A percentile compares a stretch with the other conserved stretches of the same genome.
Evolutionary conservation across 2,329 filamentous ascomycete species (phyloP).

Genomic region (Scytalidium sp.): DNA sequence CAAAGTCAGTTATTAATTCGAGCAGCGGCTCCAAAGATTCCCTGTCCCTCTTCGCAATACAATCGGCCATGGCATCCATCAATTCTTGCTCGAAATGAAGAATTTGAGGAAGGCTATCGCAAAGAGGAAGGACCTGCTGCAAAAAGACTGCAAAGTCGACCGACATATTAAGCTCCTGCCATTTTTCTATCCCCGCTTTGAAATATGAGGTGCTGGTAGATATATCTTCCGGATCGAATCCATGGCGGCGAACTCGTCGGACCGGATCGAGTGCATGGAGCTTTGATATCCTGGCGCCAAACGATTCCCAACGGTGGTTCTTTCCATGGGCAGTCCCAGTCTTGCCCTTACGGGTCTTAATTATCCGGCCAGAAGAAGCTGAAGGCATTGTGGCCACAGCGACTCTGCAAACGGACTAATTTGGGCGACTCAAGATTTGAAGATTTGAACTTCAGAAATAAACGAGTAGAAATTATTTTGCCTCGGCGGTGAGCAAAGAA

Average conservation of each 20-base stretch:
- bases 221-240: conserved; percentile 76
- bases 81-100: conserved; percentile 87
- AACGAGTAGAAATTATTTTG: background rate
- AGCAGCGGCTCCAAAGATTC: conserved; percentile 83
- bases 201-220: conserved; percentile 84
- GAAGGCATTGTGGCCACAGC: conserved; percentile 52
- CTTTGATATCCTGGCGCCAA: conserved; percentile 84
- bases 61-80: conserved; percentile 70
- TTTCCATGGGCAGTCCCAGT: conserved; percentile 71
- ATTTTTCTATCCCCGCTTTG: conserved; percentile 76
- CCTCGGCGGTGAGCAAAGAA: conserved; percentile 12
- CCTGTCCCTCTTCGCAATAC: conserved; percentile 74
- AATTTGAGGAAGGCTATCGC: conserved; percentile 88
- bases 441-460: background rate
- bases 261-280: conserved; percentile 88
- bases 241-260: conserved; percentile 81
- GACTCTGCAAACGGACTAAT: background rate
- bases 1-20: conserved; percentile 85
- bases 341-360: conserved; percentile 68
- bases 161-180: conserved; percentile 88
- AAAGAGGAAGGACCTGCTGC: conserved; percentile 70
- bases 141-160: conserved; percentile 76
- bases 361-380: conserved; percentile 63
- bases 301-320: conserved; percentile 87
- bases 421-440: background rate